These are phyloP conservation scores for Candida insectorum DNA, from an alignment of 805 yeast genomes.

Conservation along the genomic window DNA sequence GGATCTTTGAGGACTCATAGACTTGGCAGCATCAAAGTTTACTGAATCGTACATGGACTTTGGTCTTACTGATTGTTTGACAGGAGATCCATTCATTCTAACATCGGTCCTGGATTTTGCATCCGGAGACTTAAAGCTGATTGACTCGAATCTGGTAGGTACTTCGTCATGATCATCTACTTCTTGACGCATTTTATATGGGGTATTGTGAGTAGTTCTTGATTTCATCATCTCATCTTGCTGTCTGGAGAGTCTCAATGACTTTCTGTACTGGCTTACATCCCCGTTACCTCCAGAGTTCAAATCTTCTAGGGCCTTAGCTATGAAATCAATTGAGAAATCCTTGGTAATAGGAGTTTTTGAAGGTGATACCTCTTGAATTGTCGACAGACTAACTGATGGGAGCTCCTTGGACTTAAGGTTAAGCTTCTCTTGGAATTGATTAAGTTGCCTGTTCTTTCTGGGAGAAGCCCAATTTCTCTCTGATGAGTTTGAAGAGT, in stretches of 20 bases:
- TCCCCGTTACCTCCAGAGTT: slow-evolving; percentile 45
- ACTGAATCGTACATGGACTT: slow-evolving; percentile 24
- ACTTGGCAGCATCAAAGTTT: slow-evolving; percentile 6
- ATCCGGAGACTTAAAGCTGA: slow-evolving; percentile 13
- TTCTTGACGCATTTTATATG: slow-evolving; percentile 5
- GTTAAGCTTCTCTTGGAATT: slow-evolving; percentile 38
- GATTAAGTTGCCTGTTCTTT: slow-evolving; percentile 27
- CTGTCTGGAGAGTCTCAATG: slow-evolving; percentile 24
- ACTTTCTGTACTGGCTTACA: slow-evolving; percentile 35
- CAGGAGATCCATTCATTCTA: slow-evolving; percentile 10
- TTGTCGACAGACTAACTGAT: slow-evolving; percentile 6
- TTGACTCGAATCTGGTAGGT: slow-evolving; percentile 28
- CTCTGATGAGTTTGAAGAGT: slow-evolving; percentile 17
- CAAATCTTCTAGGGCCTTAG: slow-evolving; percentile 44
- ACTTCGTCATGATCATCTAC: slow-evolving; percentile 32
- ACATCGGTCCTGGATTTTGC: background rate
- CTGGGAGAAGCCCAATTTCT: slow-evolving; percentile 46
- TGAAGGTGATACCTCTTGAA: slow-evolving; percentile 4
- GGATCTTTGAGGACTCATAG: slow-evolving; percentile 15
- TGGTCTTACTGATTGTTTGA: slow-evolving; percentile 14
- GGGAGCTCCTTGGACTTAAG: slow-evolving; percentile 30
- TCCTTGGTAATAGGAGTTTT: slow-evolving; percentile 38
- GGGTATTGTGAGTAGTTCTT: slow-evolving; percentile 18
- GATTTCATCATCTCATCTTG: slow-evolving; percentile 11
- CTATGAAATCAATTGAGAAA: slow-evolving; percentile 43